These are phyloP conservation scores for Coemansia sp. DNA, from an alignment of 371 early-diverging fungal species.

Conservation along the genomic window DNA sequence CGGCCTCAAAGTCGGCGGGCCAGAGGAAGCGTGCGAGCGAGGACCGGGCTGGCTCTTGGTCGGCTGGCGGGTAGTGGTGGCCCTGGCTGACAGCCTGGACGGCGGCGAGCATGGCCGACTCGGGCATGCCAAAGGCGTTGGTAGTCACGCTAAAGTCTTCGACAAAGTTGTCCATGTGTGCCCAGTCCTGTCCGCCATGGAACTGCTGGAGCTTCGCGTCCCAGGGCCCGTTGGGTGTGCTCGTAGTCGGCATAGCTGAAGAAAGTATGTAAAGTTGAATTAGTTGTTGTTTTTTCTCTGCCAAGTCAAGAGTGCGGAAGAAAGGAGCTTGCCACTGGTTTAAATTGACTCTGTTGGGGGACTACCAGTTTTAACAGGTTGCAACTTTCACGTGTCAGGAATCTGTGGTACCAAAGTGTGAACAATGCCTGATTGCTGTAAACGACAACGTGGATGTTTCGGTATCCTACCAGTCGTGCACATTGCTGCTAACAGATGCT, in stretches of 20 bases:
- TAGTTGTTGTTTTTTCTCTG: not conserved
- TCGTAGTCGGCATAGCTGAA: slow-evolving; percentile 12
- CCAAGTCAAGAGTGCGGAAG: too few relatives aligned
- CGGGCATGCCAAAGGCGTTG: slow-evolving; percentile 79
- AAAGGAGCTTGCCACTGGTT: too few relatives aligned
- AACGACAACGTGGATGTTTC: not conserved
- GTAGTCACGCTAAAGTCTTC: slow-evolving; percentile 89
- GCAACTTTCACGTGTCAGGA: slow-evolving; percentile 2
- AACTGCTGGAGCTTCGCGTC: slow-evolving; percentile 80
- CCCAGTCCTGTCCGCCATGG: slow-evolving; percentile 88
- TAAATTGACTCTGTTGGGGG: too few relatives aligned
- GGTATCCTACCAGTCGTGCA: not conserved
- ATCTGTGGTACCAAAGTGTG: not conserved
- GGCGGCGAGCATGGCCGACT: slow-evolving; percentile 68
- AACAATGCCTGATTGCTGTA: not conserved
- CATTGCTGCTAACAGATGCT: not conserved
- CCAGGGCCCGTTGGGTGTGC: slow-evolving; percentile 55
- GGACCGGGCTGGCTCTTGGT: slow-evolving; percentile 85
- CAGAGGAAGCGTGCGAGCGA: slow-evolving; percentile 77
- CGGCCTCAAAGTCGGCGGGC: slow-evolving; percentile 56
- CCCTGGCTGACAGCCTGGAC: slow-evolving; percentile 65
- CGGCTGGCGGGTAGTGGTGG: slow-evolving; percentile 84
- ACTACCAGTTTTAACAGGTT: too few relatives aligned
- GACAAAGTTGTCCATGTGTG: slow-evolving; percentile 73
- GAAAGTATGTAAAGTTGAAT: not conserved